A percentile compares a stretch with the other conserved stretches of the same genome.
Evolutionary conservation across 345 rosid species (phyloP).

Genomic region (Eucalyptus urophylla): DNA sequence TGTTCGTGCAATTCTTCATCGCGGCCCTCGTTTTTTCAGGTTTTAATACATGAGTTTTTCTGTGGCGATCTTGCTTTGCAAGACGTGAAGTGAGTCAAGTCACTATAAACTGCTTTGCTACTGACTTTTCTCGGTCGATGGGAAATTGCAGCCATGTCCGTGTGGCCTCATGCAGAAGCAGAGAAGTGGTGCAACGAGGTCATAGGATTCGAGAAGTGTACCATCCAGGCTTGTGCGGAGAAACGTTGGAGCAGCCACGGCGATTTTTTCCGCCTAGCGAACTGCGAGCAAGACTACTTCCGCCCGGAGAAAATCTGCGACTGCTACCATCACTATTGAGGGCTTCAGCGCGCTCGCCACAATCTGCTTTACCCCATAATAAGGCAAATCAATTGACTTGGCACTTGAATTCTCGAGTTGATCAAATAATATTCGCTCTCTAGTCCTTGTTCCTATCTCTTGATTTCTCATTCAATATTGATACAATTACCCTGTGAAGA

Average conservation of each 20-base stretch:
- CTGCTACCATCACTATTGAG: background rate
- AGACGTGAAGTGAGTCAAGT: background rate
- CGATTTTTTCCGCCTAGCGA: background rate
- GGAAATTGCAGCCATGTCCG: background rate
- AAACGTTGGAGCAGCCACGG: background rate
- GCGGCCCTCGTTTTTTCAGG: background rate
- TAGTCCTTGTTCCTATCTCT: background rate
- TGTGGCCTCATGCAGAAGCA: background rate
- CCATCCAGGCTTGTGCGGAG: background rate
- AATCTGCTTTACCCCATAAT: background rate
- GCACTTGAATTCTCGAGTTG: too few relatives aligned
- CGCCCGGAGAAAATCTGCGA: background rate
- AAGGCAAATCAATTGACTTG: background rate
- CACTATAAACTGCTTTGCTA: background rate
- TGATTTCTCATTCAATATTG: too few relatives aligned
- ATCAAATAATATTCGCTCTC: too few relatives aligned
- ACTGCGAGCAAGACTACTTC: background rate
- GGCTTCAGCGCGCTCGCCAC: background rate
- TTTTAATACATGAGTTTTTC: background rate
- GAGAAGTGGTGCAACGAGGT: background rate
- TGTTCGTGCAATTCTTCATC: background rate
- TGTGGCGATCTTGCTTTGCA: background rate
- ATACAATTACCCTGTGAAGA: background rate
- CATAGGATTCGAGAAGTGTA: background rate
- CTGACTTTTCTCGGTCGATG: background rate